phyloP scores from a whole-genome alignment of 2,329 filamentous ascomycete genomes.

The Pseudovirgaria hyperparasitica region DNA sequence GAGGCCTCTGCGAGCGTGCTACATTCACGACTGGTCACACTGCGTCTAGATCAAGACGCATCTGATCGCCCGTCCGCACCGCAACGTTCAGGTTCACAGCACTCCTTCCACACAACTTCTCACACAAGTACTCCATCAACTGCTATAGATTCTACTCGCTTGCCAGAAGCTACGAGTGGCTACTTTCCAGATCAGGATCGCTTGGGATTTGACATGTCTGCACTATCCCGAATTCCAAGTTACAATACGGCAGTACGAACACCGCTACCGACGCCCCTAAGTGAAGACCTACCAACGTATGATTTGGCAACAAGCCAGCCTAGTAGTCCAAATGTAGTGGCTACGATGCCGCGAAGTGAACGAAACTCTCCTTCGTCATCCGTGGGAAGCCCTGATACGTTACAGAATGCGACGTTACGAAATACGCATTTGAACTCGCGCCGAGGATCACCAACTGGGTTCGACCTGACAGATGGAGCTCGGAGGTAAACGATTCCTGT shows the following conservation, averaged over 20 bases:
- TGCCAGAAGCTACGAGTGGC: background rate
- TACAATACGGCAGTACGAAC: constrained; percentile 38
- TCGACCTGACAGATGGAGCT: no score
- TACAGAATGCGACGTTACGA: constrained; percentile 23
- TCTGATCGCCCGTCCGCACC: constrained; percentile 12
- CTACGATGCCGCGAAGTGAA: constrained; percentile 15
- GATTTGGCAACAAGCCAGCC: constrained; percentile 32
- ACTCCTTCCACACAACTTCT: constrained; percentile 15
- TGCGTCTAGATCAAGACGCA: constrained; percentile 27
- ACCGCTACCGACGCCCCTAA: constrained; percentile 28
- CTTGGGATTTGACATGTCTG: constrained; percentile 31
- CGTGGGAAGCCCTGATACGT: constrained; percentile 18
- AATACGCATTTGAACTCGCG: constrained; percentile 21
- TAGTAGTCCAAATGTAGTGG: constrained; percentile 19
- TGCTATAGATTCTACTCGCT: background rate
- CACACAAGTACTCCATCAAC: constrained; percentile 13
- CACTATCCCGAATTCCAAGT: constrained; percentile 35
- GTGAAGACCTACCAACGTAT: constrained; percentile 31
- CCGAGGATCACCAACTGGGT: no score
- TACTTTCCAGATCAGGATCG: background rate
- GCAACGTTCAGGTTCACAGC: constrained; percentile 12
- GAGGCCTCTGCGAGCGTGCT: constrained; percentile 47
- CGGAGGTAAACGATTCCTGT: no score
- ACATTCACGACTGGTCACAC: constrained; percentile 52
- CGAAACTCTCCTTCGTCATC: constrained; percentile 21